These are phyloP conservation scores for Taiozyma onychis DNA, from an alignment of 1,139 yeast genomes.

Conservation along the genomic window DNA sequence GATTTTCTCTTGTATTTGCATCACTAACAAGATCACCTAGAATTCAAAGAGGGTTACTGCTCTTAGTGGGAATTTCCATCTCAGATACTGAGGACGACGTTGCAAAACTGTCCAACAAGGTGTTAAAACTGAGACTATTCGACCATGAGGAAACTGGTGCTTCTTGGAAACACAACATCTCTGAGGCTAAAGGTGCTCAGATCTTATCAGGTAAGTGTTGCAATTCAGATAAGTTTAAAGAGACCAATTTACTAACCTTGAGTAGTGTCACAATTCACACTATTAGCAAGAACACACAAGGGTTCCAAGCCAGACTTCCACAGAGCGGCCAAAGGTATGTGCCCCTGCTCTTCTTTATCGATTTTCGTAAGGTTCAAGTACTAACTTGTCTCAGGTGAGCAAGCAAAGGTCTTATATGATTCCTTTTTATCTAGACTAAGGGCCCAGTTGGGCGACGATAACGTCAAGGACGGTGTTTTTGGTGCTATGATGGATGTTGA, in stretches of 20 bases:
- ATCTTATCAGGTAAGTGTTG: constrained; percentile 39
- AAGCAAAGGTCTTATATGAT: constrained; percentile 66
- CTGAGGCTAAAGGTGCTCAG: constrained; percentile 47
- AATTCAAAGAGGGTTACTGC: constrained; percentile 68
- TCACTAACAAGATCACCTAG: constrained; percentile 4
- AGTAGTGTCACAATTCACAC: constrained; percentile 80
- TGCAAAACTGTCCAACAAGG: constrained; percentile 58
- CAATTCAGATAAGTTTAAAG: neutral
- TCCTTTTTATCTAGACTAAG: constrained; percentile 45
- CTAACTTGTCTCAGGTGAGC: constrained; percentile 33
- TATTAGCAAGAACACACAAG: constrained; percentile 76
- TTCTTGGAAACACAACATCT: constrained; percentile 55
- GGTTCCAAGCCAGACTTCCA: constrained; percentile 96
- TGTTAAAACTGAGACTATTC: constrained; percentile 61
- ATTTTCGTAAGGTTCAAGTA: neutral
- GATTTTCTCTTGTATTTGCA: neutral
- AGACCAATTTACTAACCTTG: constrained; percentile 4
- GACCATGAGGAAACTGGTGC: constrained; percentile 50
- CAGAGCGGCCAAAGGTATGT: constrained; percentile 66
- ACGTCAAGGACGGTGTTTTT: constrained; percentile 81
- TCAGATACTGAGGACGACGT: constrained; percentile 75
- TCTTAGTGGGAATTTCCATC: constrained; percentile 77
- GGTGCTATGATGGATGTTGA: constrained; percentile 98
- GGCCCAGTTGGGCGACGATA: constrained; percentile 50
- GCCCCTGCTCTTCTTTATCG: neutral